Evolutionary conservation across 768 basidiomycete species (phyloP), one percentile per base, ranked within the genome.

Genomic region (Tylopilus rubrobrunneus): DNA sequence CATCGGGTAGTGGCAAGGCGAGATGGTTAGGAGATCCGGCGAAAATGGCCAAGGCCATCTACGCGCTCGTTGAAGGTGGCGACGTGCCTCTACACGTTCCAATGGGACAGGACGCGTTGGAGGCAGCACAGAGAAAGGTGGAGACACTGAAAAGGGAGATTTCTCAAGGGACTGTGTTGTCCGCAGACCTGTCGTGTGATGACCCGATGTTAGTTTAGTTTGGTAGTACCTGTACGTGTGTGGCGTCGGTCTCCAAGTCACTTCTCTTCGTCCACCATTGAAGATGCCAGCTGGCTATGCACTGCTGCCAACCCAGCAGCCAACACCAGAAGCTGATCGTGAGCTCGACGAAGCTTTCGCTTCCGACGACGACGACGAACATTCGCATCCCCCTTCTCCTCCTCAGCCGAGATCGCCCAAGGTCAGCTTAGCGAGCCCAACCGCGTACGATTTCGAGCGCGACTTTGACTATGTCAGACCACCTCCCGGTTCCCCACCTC

Each of bases 261-360:
- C 7, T 19, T 7, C 34, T 3, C 34, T 48, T 27, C 11, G 15
- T 25, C 34, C 33, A 21, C 31, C 19, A 46, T n/a, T n/a, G n/a
- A n/a, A 31, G 11, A 83, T 84, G 78, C 69, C 78, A 58, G 69
- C 70, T 31, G 75, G 76, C 33, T 86, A 87, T 62, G 69, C 80
- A 19, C 76, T 78, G 31, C 70, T 86, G 19, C 76, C 78, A 45
- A 79, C 77, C 64, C 73, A 71, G 45, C 74, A 68, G 40, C 74
- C 75, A 66, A 69, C 74, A 42, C 76, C 75, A 45, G 67, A 72
- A 48, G 73, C 73, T 27, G 75, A 76, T 49, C 75, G 79, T 57
- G 89, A 92, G 69, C 81, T 92, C 65, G 81, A 89, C 62, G 89
- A 85, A 29, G 86, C 90, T 1, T 92, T 92, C 59, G 86, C 74